Evolutionary conservation across 1,284 basidiomycete species (phyloP).

Genomic region (Prillingera fragicola): DNA sequence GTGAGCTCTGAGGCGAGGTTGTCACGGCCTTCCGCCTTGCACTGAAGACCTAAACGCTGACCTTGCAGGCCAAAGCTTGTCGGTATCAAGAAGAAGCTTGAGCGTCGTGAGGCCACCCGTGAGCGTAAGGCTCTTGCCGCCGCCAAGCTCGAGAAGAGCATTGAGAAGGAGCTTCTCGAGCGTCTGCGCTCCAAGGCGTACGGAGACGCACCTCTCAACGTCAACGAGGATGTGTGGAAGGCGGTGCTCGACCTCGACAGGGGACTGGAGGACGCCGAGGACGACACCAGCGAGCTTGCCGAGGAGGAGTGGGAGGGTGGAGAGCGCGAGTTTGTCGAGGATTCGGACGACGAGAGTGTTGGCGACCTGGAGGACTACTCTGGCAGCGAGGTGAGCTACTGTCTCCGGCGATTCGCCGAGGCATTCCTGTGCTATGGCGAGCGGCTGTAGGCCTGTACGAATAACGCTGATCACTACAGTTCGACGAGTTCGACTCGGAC

Average conservation of each 20-base stretch:
- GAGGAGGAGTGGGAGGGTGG: slow-evolving; percentile 50
- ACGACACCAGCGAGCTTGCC: slow-evolving; percentile 56
- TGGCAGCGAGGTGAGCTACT: slow-evolving; percentile 42
- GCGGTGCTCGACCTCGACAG: slow-evolving; percentile 74
- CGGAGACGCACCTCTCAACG: slow-evolving; percentile 94
- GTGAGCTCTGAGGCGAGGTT: slow-evolving; percentile 53
- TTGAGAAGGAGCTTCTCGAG: slow-evolving; percentile 93
- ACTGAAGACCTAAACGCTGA: slow-evolving; percentile 6
- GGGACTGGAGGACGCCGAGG: slow-evolving; percentile 52
- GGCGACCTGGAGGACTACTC: slow-evolving; percentile 59
- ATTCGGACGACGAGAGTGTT: slow-evolving; percentile 55
- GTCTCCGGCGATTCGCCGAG: too few species aligned
- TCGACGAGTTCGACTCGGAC: slow-evolving; percentile 44
- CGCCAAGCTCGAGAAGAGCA: slow-evolving; percentile 86
- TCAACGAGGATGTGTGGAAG: slow-evolving; percentile 96
- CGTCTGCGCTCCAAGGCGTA: slow-evolving; percentile 95
- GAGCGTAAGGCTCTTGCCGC: slow-evolving; percentile 95
- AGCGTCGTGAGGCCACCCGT: slow-evolving; percentile 84
- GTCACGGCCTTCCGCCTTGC: neutral
- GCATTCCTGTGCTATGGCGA: neutral
- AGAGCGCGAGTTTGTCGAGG: slow-evolving; percentile 76
- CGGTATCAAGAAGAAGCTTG: slow-evolving; percentile 95
- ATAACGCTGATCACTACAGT: slow-evolving; percentile 16
- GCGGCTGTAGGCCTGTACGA: too few species aligned
- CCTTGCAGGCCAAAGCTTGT: slow-evolving; percentile 74